Evolutionary conservation across 495 filamentous ascomycete species (phyloP).

Genomic region (Penicillium paxilli): DNA sequence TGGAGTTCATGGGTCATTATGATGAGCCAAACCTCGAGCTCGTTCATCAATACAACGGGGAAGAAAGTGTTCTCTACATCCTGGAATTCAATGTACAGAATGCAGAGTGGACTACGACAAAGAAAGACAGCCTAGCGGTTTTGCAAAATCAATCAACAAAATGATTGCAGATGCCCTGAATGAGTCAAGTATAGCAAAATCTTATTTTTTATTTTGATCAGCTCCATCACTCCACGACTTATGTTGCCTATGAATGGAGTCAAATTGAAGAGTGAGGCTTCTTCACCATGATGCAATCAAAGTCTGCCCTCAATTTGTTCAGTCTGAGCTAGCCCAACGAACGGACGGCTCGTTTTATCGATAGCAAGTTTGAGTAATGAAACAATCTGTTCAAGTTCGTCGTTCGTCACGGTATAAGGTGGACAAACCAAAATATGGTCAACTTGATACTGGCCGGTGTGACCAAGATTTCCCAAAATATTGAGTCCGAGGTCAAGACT

Average conservation of each 20-base stretch:
- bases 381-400: slow-evolving; percentile 53
- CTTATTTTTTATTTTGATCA: too few species aligned
- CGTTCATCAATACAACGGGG: neutral
- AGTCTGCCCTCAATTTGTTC: neutral
- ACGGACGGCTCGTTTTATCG: slow-evolving; percentile 2
- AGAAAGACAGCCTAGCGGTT: neutral
- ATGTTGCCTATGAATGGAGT: too few species aligned
- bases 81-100: slow-evolving; percentile 1
- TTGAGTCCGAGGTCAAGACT: slow-evolving; percentile 9
- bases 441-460: slow-evolving; percentile 54
- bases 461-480: slow-evolving; percentile 16
- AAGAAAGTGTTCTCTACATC: neutral
- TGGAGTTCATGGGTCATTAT: slow-evolving; percentile 5
- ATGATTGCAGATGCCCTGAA: neutral
- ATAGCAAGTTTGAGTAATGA: slow-evolving; percentile 24
- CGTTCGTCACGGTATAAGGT: slow-evolving; percentile 56
- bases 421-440: slow-evolving; percentile 70
- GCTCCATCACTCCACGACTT: too few species aligned
- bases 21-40: slow-evolving; percentile 8
- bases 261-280: too few species aligned
- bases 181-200: too few species aligned
- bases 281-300: neutral
- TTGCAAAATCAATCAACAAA: too few species aligned
- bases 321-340: neutral
- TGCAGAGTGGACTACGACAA: neutral